Evolutionary conservation across 2,329 filamentous ascomycete genomes (phyloP).

Genomic region (Cercospora brassicicola): DNA sequence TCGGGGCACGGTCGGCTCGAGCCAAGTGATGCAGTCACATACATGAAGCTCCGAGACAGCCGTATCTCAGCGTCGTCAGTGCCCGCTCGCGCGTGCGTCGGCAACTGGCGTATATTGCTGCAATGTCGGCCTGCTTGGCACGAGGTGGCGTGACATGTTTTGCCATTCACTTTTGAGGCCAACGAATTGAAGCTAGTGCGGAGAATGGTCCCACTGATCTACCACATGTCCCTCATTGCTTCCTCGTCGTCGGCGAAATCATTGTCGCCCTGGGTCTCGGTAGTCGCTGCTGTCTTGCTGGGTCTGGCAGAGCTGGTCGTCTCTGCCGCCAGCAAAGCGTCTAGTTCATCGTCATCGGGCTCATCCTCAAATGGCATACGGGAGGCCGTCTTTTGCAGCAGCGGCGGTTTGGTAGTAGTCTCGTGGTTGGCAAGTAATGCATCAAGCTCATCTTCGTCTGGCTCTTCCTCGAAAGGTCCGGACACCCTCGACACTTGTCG

Average conservation of each 20-base stretch:
- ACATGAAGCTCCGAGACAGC: background rate
- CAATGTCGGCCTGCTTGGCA: background rate
- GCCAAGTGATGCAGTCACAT: background rate
- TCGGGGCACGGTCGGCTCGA: constrained; percentile 2
- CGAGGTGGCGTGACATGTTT: background rate
- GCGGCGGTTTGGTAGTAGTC: background rate
- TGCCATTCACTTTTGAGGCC: background rate
- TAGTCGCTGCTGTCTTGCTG: background rate
- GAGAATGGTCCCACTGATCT: background rate
- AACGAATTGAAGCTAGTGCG: background rate
- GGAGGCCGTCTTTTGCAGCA: constrained; percentile 22
- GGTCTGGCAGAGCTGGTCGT: constrained; percentile 20
- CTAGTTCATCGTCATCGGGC: constrained; percentile 45
- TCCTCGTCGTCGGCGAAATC: constrained; percentile 65
- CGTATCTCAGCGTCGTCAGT: background rate
- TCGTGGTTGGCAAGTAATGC: constrained; percentile 2
- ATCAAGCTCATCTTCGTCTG: constrained; percentile 21
- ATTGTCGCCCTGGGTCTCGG: constrained; percentile 27
- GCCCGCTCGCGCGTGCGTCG: background rate
- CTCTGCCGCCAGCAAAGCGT: constrained; percentile 56
- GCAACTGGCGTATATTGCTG: background rate
- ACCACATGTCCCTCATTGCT: constrained; percentile 56
- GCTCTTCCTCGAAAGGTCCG: constrained; percentile 24
- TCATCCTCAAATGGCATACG: constrained; percentile 24
- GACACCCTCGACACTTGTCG: constrained; percentile 24